Evolutionary conservation across 2,329 filamentous ascomycete species (phyloP), one percentile per base, ranked within the genome.

Genomic region (Chrysoporthe austroafricana): DNA sequence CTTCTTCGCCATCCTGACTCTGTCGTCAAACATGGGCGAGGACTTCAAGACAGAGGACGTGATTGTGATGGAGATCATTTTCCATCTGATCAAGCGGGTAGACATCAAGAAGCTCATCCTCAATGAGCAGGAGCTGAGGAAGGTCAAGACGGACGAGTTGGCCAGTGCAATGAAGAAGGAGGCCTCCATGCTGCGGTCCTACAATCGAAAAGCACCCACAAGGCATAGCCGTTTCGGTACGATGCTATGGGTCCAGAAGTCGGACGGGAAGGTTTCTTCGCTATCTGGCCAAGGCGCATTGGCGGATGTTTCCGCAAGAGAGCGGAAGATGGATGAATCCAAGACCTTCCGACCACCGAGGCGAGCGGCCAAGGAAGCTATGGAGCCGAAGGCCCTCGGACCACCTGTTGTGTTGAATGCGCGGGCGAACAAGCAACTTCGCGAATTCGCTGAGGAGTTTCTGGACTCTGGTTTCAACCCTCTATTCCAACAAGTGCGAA

Each of bases 391-490:
- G 72, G 93, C 97, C 68, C 92, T 98, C 69, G 93, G 94, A 64
- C 86, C 88, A 11, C 88, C 88, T 0, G 86, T 90, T 0, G 83
- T 89, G 44, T 83, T 99, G 16, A 93, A 91, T 21, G 79, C 87
- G 1, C 84, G 87, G 26, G 93, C 94, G n/a, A 90, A 87, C n/a
- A 86, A 88, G 54, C 89, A 94, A 71, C 84, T 99, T 9, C 88
- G 91, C 62, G 83, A 82, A 0, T 99, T 99, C 75, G 92, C 97
- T 0, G 91, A 95, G 72, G 94, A 98, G 58, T 97, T 99, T 73
- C 82, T 99, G 3, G 95, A 99, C 77, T 94, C 95, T 0, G 92
- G 93, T 0, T 99, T 99, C 82, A 99, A 98, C 75, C 94, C 94
- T 4, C 82, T 94, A 0, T 97, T 98, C 74, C 86, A 88, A 58